Conservation (phyloP, 1,284 basidiomycete genomes). For the Cutaneotrichosporon mucoides region DNA sequence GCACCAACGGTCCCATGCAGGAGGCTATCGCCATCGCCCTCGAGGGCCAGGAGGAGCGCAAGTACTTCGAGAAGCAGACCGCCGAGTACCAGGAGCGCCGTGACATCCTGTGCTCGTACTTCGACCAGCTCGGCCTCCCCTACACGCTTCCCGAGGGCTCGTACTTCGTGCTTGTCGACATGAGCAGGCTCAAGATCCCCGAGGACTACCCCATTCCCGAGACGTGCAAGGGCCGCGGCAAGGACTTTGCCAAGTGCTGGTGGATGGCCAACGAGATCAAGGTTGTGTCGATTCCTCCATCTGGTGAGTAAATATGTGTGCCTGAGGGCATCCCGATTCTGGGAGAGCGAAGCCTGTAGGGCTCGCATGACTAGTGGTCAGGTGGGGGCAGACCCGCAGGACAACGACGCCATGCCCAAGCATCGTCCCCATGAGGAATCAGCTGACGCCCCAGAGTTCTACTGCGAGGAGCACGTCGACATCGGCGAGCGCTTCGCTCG, state of each 20-base stretch:
- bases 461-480: conserved; percentile 72
- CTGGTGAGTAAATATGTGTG: conserved; percentile 55
- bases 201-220: conserved; percentile 76
- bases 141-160: conserved; percentile 84
- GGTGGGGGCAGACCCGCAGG: too few relatives aligned
- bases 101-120: conserved; percentile 64
- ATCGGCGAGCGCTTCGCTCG: conserved; percentile 83
- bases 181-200: conserved; percentile 74
- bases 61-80: conserved; percentile 76
- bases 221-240: conserved; percentile 70
- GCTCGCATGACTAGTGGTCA: too few relatives aligned
- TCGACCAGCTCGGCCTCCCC: conserved; percentile 78
- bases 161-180: conserved; percentile 87
- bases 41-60: conserved; percentile 64
- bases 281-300: conserved; percentile 87
- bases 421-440: too few relatives aligned
- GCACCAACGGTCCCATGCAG: conserved; percentile 84
- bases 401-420: too few relatives aligned
- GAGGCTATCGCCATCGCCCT: conserved; percentile 86
- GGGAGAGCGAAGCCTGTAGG: too few relatives aligned
- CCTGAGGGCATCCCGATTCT: too few relatives aligned
- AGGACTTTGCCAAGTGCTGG: conserved; percentile 89
- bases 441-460: conserved; percentile 57
- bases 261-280: conserved; percentile 83
- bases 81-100: conserved; percentile 79